Base-by-base conservation (phyloP, 2,329 filamentous ascomycete genomes). In the Metarhizium album region DNA sequence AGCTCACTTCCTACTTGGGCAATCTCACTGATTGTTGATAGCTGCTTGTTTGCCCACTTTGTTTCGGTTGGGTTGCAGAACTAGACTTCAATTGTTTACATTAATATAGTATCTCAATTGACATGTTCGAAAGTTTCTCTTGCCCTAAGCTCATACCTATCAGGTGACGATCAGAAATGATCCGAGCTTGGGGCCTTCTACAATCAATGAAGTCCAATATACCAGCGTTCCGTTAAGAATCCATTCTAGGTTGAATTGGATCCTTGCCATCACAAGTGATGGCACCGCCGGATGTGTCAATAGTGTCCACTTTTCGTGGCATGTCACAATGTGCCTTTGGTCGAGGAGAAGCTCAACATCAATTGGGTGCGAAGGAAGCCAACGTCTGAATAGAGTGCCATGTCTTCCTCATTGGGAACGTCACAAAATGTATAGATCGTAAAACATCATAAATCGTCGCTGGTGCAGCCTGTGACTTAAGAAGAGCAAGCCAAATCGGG, bases 161-260 rank as follows among this genome's bases (percentile, higher is more conserved):
- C 52, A 57, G 59, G 59, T 57, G 56, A 55, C 42, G 54, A 60
- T 57, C 59, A 55, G 33, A 48, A 48, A 23, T 14, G 54, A 55
- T 57, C 56, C 49, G 60, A 58, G 57, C 62, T 50, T 59, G 60
- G 60, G 60, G 68, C 67, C 68, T 70, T 70, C 68, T 69, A 63
- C 61, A 59, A 49, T 60, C 67, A 63, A 67, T 54, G 51, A 50
- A 29, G 48, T 61, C 67, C 59, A 37, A 71, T 86, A 74, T 89
- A 65, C 85, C 84, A 87, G 85, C 82, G 84, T 81, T 88, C 84
- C 85, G 84, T 88, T 87, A 84, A 84, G 83, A 75, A 75, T 78
- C 74, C 71, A 76, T 80, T 78, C 79, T 84, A 75, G 72, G 77
- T 64, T 76, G 74, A 82, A 79, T 75, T 70, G 71, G 78, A 81